These are phyloP conservation scores for Porodaedalea pini DNA, from an alignment of 1,284 basidiomycete species.

Conservation along the genomic window DNA sequence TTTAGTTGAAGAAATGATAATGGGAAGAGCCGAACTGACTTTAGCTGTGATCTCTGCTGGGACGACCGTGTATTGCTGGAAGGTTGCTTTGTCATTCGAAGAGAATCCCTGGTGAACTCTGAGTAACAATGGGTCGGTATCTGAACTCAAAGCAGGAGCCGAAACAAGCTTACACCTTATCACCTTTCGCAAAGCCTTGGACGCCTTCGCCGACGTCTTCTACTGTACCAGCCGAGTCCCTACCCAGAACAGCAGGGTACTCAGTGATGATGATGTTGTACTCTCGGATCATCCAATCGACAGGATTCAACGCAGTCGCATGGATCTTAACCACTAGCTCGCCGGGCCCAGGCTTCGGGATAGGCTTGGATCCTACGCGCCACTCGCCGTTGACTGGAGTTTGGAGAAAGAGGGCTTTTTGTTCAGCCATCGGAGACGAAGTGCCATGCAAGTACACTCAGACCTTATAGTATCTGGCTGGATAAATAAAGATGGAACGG, in stretches of 20 bases:
- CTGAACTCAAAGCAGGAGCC: not conserved
- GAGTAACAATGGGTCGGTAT: constrained; percentile 8
- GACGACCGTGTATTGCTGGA: constrained; percentile 48
- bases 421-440: constrained; percentile 1
- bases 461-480: not conserved
- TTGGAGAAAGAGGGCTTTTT: constrained; percentile 16
- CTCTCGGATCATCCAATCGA: constrained; percentile 38
- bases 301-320: constrained; percentile 41
- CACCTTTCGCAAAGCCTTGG: constrained; percentile 47
- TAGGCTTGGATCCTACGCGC: constrained; percentile 22
- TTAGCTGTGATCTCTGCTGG: constrained; percentile 41
- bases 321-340: constrained; percentile 41
- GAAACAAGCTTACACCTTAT: constrained; percentile 47
- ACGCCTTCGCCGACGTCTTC: constrained; percentile 52
- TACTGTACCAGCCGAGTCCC: constrained; percentile 56
- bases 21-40: constrained; percentile 29
- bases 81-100: constrained; percentile 37
- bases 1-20: not conserved
- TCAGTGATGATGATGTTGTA: constrained; percentile 29
- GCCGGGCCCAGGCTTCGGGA: constrained; percentile 35
- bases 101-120: constrained; percentile 43
- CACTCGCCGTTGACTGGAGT: constrained; percentile 27
- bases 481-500: too few relatives aligned
- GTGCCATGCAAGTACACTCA: not conserved
- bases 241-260: constrained; percentile 48